phyloP scores from a whole-genome alignment of 2,329 filamentous ascomycete species.

The Fusarium veterinarium region DNA sequence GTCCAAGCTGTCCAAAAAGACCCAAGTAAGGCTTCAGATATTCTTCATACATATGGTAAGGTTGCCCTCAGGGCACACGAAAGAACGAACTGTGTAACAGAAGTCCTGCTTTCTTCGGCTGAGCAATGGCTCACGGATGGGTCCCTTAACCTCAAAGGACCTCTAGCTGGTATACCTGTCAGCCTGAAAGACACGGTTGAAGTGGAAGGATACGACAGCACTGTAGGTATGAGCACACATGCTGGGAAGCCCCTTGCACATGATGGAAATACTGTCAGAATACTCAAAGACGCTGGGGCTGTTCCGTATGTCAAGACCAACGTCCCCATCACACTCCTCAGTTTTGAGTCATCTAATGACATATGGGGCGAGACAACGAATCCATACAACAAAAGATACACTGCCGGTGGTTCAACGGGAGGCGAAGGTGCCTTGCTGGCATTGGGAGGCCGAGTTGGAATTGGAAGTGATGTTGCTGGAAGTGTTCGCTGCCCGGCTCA shows the following conservation, averaged over 20 bases:
- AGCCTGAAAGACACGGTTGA: slow-evolving; percentile 85
- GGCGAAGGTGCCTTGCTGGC: slow-evolving; percentile 87
- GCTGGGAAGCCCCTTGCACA: slow-evolving; percentile 72
- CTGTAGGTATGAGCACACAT: slow-evolving; percentile 82
- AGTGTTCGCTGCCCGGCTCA: slow-evolving; percentile 89
- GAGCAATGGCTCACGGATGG: slow-evolving; percentile 74
- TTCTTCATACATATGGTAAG: slow-evolving; percentile 89
- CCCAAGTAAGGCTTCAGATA: slow-evolving; percentile 71
- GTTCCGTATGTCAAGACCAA: slow-evolving; percentile 96
- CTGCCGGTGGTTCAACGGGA: slow-evolving; percentile 88
- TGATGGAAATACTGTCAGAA: slow-evolving; percentile 78
- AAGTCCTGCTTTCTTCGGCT: slow-evolving; percentile 82
- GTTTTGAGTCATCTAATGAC: slow-evolving; percentile 82
- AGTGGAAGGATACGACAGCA: slow-evolving; percentile 84
- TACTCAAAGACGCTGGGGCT: slow-evolving; percentile 89
- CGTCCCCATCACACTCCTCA: slow-evolving; percentile 84
- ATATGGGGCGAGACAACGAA: slow-evolving; percentile 88
- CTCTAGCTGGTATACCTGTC: slow-evolving; percentile 87
- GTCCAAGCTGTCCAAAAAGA: slow-evolving; percentile 82
- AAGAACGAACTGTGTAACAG: slow-evolving; percentile 90
- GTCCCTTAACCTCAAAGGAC: slow-evolving; percentile 78
- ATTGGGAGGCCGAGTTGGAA: slow-evolving; percentile 84
- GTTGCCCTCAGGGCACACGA: slow-evolving; percentile 85
- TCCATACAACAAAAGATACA: slow-evolving; percentile 85
- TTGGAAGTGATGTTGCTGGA: slow-evolving; percentile 91